phyloP scores from a whole-genome alignment of 2,329 filamentous ascomycete species.

The Talaromyces rugulosus region DNA sequence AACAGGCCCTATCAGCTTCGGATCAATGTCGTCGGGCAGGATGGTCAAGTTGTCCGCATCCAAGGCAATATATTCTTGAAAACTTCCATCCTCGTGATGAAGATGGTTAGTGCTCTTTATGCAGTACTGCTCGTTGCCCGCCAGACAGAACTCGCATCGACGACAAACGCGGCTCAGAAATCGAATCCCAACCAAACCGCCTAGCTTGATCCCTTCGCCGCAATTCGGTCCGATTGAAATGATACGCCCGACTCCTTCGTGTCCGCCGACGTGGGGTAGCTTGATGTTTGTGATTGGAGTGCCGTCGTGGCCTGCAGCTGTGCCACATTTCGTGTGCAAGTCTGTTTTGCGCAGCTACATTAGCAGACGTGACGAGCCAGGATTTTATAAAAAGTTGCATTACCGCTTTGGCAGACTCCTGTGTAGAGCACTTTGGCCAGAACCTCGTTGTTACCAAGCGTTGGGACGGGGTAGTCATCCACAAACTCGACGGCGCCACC shows the following conservation, averaged over 20 bases:
- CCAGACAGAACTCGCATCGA: slow-evolving; percentile 42
- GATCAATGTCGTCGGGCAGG: slow-evolving; percentile 41
- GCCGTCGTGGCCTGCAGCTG: slow-evolving; percentile 35
- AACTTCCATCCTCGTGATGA: slow-evolving; percentile 45
- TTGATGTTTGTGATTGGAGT: slow-evolving; percentile 43
- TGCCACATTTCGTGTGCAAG: slow-evolving; percentile 38
- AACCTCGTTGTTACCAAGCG: slow-evolving; percentile 38
- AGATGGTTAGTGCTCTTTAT: slow-evolving; percentile 41
- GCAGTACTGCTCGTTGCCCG: slow-evolving; percentile 39
- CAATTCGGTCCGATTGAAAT: slow-evolving; percentile 36
- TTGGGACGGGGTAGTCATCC: slow-evolving; percentile 39
- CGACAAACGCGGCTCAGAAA: slow-evolving; percentile 42
- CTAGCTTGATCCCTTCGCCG: slow-evolving; percentile 31
- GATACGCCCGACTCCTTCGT: slow-evolving; percentile 43
- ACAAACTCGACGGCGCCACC: slow-evolving; percentile 39
- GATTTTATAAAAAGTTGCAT: slow-evolving; percentile 8
- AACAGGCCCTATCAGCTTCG: slow-evolving; percentile 37
- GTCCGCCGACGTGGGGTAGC: slow-evolving; percentile 43
- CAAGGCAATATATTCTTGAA: slow-evolving; percentile 43
- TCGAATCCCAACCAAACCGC: slow-evolving; percentile 40
- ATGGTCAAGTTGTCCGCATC: slow-evolving; percentile 43
- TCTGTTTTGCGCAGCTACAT: slow-evolving; percentile 21
- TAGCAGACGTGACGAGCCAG: neutral
- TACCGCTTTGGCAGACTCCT: slow-evolving; percentile 44
- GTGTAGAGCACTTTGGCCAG: slow-evolving; percentile 44